These are phyloP conservation scores for Hypoxylon sp. DNA, from an alignment of 2,329 filamentous ascomycete genomes.

Conservation along the genomic window DNA sequence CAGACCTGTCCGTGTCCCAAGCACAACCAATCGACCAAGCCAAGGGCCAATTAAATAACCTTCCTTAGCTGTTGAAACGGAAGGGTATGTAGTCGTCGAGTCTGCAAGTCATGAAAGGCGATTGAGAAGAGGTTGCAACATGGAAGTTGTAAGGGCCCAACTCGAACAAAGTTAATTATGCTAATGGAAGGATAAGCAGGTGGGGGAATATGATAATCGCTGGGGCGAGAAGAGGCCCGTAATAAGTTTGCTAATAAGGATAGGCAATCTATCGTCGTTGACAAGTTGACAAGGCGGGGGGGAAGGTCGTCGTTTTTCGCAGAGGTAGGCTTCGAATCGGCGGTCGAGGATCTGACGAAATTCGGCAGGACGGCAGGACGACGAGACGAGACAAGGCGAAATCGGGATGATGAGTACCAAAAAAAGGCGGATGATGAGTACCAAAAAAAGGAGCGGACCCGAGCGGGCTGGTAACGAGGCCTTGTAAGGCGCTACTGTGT, in stretches of 20 bases:
- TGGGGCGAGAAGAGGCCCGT: neutral
- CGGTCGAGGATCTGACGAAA: constrained; percentile 31
- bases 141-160: constrained; percentile 19
- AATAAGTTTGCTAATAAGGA: neutral
- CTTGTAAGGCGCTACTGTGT: constrained; percentile 32
- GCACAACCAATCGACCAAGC: constrained; percentile 18
- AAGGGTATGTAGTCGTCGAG: constrained; percentile 11
- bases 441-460: constrained; percentile 25
- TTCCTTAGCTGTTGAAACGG: constrained; percentile 13
- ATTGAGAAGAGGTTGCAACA: constrained; percentile 36
- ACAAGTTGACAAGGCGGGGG: neutral
- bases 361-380: constrained; percentile 15
- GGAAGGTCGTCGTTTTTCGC: neutral
- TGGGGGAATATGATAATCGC: neutral
- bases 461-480: constrained; percentile 23
- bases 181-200: constrained; percentile 2
- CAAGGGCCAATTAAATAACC: constrained; percentile 3
- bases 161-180: constrained; percentile 12
- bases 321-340: constrained; percentile 11
- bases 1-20: constrained; percentile 27
- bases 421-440: constrained; percentile 4
- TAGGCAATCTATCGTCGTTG: neutral
- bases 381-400: constrained; percentile 9
- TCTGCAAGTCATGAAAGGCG: constrained; percentile 43
- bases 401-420: constrained; percentile 3